Conservation (phyloP, 1,139 yeast species). For the Yamadazyma blattariae region DNA sequence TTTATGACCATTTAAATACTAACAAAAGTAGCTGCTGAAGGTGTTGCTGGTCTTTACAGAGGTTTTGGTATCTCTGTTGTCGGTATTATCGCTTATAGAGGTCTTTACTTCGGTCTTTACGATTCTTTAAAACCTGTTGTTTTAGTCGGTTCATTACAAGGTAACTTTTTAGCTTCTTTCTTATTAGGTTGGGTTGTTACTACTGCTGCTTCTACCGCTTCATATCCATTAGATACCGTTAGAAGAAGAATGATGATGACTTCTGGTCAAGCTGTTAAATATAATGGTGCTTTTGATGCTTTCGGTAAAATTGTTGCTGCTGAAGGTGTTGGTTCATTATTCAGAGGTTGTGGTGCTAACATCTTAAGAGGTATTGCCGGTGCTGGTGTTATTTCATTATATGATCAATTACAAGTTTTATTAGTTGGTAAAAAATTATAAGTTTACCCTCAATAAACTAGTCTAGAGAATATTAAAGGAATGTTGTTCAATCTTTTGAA, state of each 20-base stretch:
- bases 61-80: constrained; percentile 56
- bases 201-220: constrained; percentile 54
- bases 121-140: constrained; percentile 55
- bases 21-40: constrained; percentile 52
- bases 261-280: constrained; percentile 54
- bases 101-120: constrained; percentile 54
- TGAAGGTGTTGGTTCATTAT: constrained; percentile 49
- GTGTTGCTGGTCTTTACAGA: constrained; percentile 58
- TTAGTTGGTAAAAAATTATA: constrained; percentile 49
- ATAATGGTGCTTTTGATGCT: constrained; percentile 51
- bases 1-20: too few relatives aligned
- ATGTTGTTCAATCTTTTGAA: too few relatives aligned
- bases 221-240: constrained; percentile 54
- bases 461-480: too few relatives aligned
- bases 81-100: constrained; percentile 56
- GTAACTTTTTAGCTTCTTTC: constrained; percentile 55
- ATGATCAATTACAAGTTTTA: constrained; percentile 52
- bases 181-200: constrained; percentile 55
- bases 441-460: too few relatives aligned
- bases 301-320: constrained; percentile 49
- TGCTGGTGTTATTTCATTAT: constrained; percentile 55
- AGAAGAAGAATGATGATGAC: constrained; percentile 61
- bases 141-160: constrained; percentile 54
- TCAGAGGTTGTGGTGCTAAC: constrained; percentile 58
- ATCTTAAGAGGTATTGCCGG: constrained; percentile 59